phyloP scores from a whole-genome alignment of 1,139 yeast genomes.

The Saccharomycopsis hybrid region DNA sequence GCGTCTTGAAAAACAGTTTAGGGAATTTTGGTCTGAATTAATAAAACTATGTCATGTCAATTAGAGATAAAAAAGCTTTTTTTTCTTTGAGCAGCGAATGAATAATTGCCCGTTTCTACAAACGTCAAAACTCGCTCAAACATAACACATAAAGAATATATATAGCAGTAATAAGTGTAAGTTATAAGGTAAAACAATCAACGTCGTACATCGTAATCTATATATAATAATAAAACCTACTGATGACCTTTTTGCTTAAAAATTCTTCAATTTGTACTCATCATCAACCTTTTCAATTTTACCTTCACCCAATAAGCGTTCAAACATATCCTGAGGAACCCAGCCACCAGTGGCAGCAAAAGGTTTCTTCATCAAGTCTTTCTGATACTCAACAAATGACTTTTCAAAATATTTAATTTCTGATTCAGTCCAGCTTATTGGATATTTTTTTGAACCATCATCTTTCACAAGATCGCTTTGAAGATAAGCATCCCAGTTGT shows the following conservation, averaged over 20 bases:
- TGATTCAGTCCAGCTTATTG: conserved; percentile 51
- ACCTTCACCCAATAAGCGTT: conserved; percentile 59
- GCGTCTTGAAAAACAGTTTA: conserved; percentile 1
- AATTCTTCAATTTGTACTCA: conserved; percentile 33
- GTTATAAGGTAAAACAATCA: no score
- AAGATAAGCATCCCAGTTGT: conserved; percentile 68
- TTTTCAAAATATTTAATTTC: conserved; percentile 49
- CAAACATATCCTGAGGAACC: conserved; percentile 92
- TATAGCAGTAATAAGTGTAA: no score
- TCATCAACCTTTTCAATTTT: conserved; percentile 38
- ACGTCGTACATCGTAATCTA: no score
- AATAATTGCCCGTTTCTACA: no score
- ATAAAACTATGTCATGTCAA: no score
- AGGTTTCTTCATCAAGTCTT: conserved; percentile 62
- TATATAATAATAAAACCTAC: no score
- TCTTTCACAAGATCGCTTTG: conserved; percentile 48
- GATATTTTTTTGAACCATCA: conserved; percentile 43
- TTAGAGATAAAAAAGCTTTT: no score
- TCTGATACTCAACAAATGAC: conserved; percentile 61
- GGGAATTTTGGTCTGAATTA: conserved; percentile 3
- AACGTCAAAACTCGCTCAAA: no score
- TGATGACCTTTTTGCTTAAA: no score
- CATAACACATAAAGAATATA: no score
- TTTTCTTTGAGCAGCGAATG: no score
- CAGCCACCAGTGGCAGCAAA: conserved; percentile 91